Percentiles rank a stretch among this genome's conserved stretches.
phyloP scores from a whole-genome alignment of 768 basidiomycete genomes.

The Boletus vermiculosoides region DNA sequence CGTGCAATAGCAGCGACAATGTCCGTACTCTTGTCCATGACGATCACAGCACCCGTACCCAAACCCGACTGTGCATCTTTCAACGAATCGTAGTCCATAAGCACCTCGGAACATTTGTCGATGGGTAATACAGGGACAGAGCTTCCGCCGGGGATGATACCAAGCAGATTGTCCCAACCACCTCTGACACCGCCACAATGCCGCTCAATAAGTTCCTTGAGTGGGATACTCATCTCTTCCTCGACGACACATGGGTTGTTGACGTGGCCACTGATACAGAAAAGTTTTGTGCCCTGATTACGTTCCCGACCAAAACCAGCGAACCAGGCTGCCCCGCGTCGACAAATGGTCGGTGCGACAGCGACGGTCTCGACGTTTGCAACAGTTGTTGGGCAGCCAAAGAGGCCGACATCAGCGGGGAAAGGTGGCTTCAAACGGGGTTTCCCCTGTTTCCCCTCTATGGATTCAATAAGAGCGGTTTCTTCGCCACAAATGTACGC shows the following conservation, averaged over 20 bases:
- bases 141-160: constrained; percentile 94
- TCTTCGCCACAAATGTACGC: constrained; percentile 99
- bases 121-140: constrained; percentile 93
- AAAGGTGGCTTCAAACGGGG: constrained; percentile 97
- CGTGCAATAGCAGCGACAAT: constrained; percentile 92
- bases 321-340: constrained; percentile 89
- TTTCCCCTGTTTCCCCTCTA: constrained; percentile 99
- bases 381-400: constrained; percentile 96
- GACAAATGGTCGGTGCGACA: constrained; percentile 94
- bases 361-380: constrained; percentile 99
- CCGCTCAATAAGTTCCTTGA: constrained; percentile 92
- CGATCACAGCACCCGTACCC: constrained; percentile 97
- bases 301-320: constrained; percentile 87
- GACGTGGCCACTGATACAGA: constrained; percentile 95
- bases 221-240: constrained; percentile 98
- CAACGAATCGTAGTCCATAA: constrained; percentile 99
- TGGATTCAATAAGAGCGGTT: constrained; percentile 93
- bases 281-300: constrained; percentile 96
- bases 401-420: constrained; percentile 97
- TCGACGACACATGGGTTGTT: constrained; percentile 98
- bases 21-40: constrained; percentile 98
- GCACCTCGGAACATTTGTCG: constrained; percentile 77
- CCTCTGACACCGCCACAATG: constrained; percentile 94
- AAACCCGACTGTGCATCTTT: constrained; percentile 96
- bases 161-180: constrained; percentile 95